Conservation (phyloP, 371 early-diverging fungal genomes). For the Syncephalastrum sp. region DNA sequence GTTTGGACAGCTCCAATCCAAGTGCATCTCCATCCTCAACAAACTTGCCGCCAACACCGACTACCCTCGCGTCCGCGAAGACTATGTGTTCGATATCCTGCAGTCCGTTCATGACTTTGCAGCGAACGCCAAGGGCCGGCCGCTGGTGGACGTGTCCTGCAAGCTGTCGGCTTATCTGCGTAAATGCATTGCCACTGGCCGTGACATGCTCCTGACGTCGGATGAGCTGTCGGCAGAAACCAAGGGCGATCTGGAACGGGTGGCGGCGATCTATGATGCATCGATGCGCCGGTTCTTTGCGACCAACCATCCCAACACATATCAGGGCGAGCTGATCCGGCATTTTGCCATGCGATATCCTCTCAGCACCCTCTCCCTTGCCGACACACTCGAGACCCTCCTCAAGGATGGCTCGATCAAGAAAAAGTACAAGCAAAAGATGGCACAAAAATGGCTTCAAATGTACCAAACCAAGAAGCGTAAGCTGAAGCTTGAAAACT, state of each 20-base stretch:
- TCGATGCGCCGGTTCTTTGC: too few relatives aligned
- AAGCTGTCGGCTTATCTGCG: conserved; percentile 53
- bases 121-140: conserved; percentile 46
- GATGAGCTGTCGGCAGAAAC: conserved; percentile 33
- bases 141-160: conserved; percentile 46
- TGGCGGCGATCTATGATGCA: conserved; percentile 35
- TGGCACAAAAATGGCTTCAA: too few relatives aligned
- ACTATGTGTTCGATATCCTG: conserved; percentile 58
- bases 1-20: conserved; percentile 68
- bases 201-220: conserved; percentile 40
- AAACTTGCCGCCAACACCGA: conserved; percentile 63
- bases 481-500: too few relatives aligned
- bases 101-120: conserved; percentile 72
- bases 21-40: conserved; percentile 62
- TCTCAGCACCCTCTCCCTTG: too few relatives aligned
- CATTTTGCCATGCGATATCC: too few relatives aligned
- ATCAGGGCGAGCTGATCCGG: too few relatives aligned
- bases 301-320: too few relatives aligned
- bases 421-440: too few relatives aligned
- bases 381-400: too few relatives aligned
- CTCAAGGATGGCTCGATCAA: too few relatives aligned
- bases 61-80: conserved; percentile 52
- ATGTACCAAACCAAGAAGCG: too few relatives aligned
- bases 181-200: conserved; percentile 54
- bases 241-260: conserved; percentile 28